Percentiles rank a stretch among this genome's conserved stretches.
These are phyloP conservation scores for Balansia obtecta DNA, from an alignment of 2,329 filamentous ascomycete genomes.

Conservation along the genomic window DNA sequence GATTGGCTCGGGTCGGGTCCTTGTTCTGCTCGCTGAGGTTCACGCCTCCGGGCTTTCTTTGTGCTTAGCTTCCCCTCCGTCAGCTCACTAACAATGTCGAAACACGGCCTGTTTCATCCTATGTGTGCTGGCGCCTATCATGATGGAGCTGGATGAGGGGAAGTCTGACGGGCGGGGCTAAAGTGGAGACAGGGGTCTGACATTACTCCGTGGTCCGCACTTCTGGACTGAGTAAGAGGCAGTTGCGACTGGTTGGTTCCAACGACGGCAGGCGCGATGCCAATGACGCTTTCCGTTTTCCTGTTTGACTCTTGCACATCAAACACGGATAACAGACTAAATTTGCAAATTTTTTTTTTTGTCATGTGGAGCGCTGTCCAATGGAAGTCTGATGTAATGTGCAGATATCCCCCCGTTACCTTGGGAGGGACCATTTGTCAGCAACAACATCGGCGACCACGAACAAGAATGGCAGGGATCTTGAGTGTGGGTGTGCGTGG, in stretches of 20 bases:
- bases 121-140: constrained; percentile 10
- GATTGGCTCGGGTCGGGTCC: too few species aligned
- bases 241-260: neutral
- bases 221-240: neutral
- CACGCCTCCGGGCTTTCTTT: neutral
- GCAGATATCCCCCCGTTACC: too few species aligned
- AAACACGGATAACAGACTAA: neutral
- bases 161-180: neutral
- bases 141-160: neutral
- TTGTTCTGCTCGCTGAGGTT: neutral
- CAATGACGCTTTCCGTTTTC: neutral
- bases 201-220: too few species aligned
- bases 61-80: neutral
- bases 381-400: too few species aligned
- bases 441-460: too few species aligned
- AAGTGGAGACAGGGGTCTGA: constrained; percentile 2
- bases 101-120: constrained; percentile 16
- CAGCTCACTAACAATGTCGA: constrained; percentile 9
- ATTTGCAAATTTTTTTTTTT: too few species aligned
- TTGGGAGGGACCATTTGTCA: too few species aligned
- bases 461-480: neutral
- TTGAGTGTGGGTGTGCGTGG: neutral
- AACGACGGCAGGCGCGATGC: neutral
- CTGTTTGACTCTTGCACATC: neutral
- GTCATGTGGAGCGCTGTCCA: too few species aligned